Base-by-base conservation (phyloP, 768 basidiomycete genomes). In the Gymnopilus junonius region DNA sequence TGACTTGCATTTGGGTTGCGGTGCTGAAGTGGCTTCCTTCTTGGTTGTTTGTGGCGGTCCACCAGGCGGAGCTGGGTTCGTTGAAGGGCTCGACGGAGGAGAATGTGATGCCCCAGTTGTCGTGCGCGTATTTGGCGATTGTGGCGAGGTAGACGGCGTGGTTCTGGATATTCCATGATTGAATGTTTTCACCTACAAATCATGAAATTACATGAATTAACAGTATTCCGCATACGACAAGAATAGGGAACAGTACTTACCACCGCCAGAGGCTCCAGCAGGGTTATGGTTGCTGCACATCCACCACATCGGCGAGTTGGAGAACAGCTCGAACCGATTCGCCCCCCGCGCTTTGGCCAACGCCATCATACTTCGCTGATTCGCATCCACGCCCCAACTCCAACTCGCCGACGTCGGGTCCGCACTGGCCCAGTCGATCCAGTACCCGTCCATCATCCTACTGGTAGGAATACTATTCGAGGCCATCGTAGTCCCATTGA, bases 281-380 rank as follows among this genome's bases (percentile, higher is more conserved):
- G 66, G 66, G 37, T 67, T 67, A 54, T 67, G 66, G 34, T 67
- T 64, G 32, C 27, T 46, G 57, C 66, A 67, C 66, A 67, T 67
- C 66, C 66, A 67, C 66, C 66, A 67, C 61, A 67, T 57, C 8
- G 66, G 66, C 8, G 66, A 67, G 25, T 67, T 67, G 20, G 66
- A 67, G 25, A 67, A 67, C 7, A 67, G 54, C 21, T 67, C 66
- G 21, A 67, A 67, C 15, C 53, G 46, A 42, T 67, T 58, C 11
- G 60, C 66, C 10, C 66, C 66, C 17, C 66, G 50, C 23, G 57
- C 45, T 43, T 67, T 59, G 2, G 66, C 66, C 61, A 59, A 61
- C 12, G 51, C 27, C 61, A 67, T 56, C 63, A 67, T 64, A 32
- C 34, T 57, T 2, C 66, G 63, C 29, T 67, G 66, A 29, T 67